Base-by-base conservation (phyloP, 1,139 yeast species). In the Yueomyces sp. region DNA sequence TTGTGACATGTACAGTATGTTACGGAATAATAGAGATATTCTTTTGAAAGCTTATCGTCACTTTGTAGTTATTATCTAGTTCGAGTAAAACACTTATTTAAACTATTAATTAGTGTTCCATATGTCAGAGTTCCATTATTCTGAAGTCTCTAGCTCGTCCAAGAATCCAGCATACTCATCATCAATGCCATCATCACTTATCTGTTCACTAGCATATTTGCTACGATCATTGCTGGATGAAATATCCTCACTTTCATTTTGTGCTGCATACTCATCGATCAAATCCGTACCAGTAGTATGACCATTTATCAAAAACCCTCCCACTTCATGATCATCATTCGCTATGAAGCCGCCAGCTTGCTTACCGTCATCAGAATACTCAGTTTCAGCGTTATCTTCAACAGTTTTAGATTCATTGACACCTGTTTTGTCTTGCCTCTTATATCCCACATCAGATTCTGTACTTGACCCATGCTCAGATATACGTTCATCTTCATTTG, bases 1-100 rank as follows among this genome's bases (percentile, higher is more conserved):
- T 66, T 19, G 62, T 69, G 11, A 65, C 69, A 4, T 65, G 70
- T 40, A 63, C 68, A 32, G 72, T 69, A 8, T 71, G 72, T 31
- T 73, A 73, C 31, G 75, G 74, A 5, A 56, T 71, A n/a, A 43
- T 56, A 26, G 60, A 55, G 44, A 46, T 60, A 25, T 48, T 54
- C 28, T 44, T 56, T 30, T 56, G 42, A 49, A 8, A 8, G 2
- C 9, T 9, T 33, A 9, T 2, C 5, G 9, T 29, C 8, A 29
- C 9, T 29, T 48, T 6, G 43, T 42, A 35, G 43, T 39, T 4
- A 44, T 49, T n/a, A 54, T 40, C 7, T 54, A 59, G 25, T 52
- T 48, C 52, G 51, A 46, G 31, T 19, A 19, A 19, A 19, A 19
- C 19, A 19, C 19, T 19, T 19, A 19, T 19, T 19, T 19, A 19